These are phyloP conservation scores for Moniliella sp. DNA, from an alignment of 1,284 basidiomycete genomes.

Conservation along the genomic window DNA sequence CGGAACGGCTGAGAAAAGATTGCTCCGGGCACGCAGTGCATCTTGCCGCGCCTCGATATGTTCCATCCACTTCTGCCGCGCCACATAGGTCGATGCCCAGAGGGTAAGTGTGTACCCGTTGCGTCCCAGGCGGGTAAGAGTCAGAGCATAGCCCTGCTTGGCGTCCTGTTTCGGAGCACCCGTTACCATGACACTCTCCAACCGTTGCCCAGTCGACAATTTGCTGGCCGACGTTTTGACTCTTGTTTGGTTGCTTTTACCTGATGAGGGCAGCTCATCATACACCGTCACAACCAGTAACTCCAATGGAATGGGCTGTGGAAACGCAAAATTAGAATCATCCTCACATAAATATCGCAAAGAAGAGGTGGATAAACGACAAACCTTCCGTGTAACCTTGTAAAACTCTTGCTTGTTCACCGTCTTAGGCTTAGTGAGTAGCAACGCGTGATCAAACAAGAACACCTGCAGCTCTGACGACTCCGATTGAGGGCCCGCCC, in stretches of 20 bases:
- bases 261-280: constrained; percentile 44
- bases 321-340: no score
- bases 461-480: constrained; percentile 75
- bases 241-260: constrained; percentile 26
- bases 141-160: constrained; percentile 74
- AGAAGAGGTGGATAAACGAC: no score
- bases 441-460: constrained; percentile 88
- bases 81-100: constrained; percentile 71
- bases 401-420: constrained; percentile 71
- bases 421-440: constrained; percentile 76
- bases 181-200: constrained; percentile 34
- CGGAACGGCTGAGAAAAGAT: constrained; percentile 66
- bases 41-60: constrained; percentile 73
- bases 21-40: constrained; percentile 56
- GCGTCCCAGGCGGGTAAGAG: constrained; percentile 74
- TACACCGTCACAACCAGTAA: constrained; percentile 63
- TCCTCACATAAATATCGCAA: no score
- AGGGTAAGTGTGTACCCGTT: constrained; percentile 78
- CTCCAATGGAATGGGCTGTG: constrained; percentile 72
- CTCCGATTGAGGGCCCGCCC: constrained; percentile 56
- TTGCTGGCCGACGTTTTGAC: constrained; percentile 38
- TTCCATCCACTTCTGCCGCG: constrained; percentile 84
- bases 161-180: constrained; percentile 42
- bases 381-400: constrained; percentile 77
- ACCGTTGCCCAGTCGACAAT: constrained; percentile 33